These are phyloP conservation scores for Rhododendron griersonianum DNA, from an alignment of 148 eudicot species.

Conservation along the genomic window DNA sequence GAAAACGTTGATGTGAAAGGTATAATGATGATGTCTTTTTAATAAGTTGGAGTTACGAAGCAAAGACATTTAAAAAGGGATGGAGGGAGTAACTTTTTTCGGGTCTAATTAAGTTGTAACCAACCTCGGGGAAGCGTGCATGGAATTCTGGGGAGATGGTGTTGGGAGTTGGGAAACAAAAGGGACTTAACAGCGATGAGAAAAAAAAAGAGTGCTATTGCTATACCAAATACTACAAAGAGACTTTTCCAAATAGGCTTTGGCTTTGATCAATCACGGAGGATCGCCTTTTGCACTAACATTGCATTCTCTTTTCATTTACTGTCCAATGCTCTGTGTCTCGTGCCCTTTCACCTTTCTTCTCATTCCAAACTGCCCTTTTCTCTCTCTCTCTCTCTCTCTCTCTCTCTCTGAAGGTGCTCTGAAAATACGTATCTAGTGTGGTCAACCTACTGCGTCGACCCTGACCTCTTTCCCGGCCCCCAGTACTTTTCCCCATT, in stretches of 20 bases:
- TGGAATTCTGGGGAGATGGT: neutral
- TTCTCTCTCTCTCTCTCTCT: neutral
- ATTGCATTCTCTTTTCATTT: neutral
- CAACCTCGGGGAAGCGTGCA: neutral
- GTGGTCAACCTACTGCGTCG: neutral
- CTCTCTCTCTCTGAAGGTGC: neutral
- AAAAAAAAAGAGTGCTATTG: neutral
- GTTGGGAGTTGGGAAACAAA: neutral
- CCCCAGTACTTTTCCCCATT: neutral
- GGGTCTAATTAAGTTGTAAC: neutral
- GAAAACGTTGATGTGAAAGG: too few relatives aligned
- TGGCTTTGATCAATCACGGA: neutral
- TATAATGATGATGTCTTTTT: too few relatives aligned
- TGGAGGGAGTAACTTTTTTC: too few relatives aligned
- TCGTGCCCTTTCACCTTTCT: conserved; percentile 8
- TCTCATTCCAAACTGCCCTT: conserved; percentile 5
- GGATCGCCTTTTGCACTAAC: conserved; percentile 7
- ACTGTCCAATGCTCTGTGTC: neutral
- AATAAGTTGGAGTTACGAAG: too few relatives aligned
- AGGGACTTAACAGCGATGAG: neutral
- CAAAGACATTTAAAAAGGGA: too few relatives aligned
- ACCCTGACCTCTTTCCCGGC: neutral
- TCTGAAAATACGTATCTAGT: neutral
- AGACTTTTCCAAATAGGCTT: neutral
- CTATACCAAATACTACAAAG: neutral